These are phyloP conservation scores for Pugionium cornutum DNA, from an alignment of 345 rosid genomes.

Conservation along the genomic window DNA sequence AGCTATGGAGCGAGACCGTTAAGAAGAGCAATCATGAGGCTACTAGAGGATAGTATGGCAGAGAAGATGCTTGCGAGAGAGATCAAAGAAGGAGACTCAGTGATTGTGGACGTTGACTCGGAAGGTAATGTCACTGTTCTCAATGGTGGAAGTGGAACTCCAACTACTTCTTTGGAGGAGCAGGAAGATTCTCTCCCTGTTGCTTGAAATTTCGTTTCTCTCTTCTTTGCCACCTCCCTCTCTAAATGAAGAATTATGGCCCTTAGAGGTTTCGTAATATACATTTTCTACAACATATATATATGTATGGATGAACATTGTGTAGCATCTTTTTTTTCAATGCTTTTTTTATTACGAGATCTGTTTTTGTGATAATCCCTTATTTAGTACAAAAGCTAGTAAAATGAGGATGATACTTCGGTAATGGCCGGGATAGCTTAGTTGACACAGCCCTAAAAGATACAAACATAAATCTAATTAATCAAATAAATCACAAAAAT, in stretches of 20 bases:
- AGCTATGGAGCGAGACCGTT: conserved; percentile 70
- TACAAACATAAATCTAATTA: too few species aligned
- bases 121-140: conserved; percentile 56
- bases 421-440: too few species aligned
- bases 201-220: conserved; percentile 40
- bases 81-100: conserved; percentile 53
- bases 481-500: too few species aligned
- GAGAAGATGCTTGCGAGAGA: conserved; percentile 54
- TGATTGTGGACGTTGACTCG: conserved; percentile 50
- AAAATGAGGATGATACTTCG: too few species aligned
- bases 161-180: conserved; percentile 60
- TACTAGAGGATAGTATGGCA: conserved; percentile 58
- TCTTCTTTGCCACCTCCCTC: conserved; percentile 22
- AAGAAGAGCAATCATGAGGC: conserved; percentile 58
- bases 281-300: conserved; percentile 13
- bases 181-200: conserved; percentile 54
- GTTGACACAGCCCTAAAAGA: too few species aligned
- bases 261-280: conserved; percentile 26
- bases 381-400: too few species aligned
- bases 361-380: too few species aligned
- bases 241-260: conserved; percentile 30
- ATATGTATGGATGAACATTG: conserved; percentile 36
- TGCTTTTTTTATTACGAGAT: conserved; percentile 6
- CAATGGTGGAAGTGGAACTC: conserved; percentile 79
- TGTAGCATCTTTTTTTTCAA: conserved; percentile 31